phyloP scores from a whole-genome alignment of 2,329 filamentous ascomycete genomes.

The Lasiodiplodia sp. region DNA sequence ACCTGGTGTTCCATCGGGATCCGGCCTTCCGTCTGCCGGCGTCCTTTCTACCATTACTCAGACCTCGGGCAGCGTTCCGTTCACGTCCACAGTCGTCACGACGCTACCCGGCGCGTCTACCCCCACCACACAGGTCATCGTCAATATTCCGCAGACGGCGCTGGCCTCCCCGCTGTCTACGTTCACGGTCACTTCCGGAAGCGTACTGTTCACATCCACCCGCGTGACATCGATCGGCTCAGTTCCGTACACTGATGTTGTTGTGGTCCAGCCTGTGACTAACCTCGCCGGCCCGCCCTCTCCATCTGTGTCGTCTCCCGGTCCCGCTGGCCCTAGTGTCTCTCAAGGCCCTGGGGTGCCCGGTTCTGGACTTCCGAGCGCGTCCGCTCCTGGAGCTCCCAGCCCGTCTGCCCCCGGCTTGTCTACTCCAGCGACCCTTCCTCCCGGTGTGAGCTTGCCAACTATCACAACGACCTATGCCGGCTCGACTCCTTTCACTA shows the following conservation, averaged over 20 bases:
- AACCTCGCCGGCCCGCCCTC: not conserved
- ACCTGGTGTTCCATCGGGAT: not conserved
- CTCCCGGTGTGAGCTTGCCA: not conserved
- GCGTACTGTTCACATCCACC: not conserved
- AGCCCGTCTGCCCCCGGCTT: too few relatives aligned
- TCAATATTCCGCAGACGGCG: not conserved
- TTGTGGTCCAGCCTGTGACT: not conserved
- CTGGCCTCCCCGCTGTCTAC: not conserved
- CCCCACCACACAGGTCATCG: not conserved
- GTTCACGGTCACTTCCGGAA: not conserved
- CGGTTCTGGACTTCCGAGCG: too few relatives aligned
- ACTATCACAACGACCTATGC: not conserved
- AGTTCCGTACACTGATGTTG: not conserved
- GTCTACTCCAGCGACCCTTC: too few relatives aligned
- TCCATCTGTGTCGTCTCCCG: not conserved
- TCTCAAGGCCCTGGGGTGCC: not conserved
- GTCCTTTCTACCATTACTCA: not conserved
- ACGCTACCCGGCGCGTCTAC: not conserved
- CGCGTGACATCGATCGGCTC: slow-evolving; percentile 4
- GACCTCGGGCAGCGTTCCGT: not conserved
- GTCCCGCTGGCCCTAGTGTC: not conserved
- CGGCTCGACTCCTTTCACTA: not conserved
- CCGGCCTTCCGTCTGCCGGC: not conserved
- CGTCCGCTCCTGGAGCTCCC: too few relatives aligned
- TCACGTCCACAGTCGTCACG: not conserved